Evolutionary conservation across 2,329 filamentous ascomycete species (phyloP).

Genomic region (Ceratocystis destructans): DNA sequence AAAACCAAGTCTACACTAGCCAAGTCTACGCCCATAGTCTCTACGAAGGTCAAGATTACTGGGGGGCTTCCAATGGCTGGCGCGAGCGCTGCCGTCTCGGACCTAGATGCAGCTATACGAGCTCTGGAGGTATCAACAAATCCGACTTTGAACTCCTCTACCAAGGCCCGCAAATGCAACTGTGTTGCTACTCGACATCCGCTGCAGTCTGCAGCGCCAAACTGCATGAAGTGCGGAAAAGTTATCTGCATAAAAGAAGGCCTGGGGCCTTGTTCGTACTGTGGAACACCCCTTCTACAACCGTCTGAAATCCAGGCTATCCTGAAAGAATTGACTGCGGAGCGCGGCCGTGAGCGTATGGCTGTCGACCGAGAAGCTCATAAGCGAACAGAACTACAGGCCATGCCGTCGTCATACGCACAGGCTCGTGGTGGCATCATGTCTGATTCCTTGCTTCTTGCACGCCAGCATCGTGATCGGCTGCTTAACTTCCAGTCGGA

Average conservation of each 20-base stretch:
- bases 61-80: constrained; percentile 75
- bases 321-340: constrained; percentile 68
- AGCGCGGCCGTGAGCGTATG: constrained; percentile 79
- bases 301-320: constrained; percentile 67
- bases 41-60: constrained; percentile 56
- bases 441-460: constrained; percentile 42
- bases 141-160: constrained; percentile 46
- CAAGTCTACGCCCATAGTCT: constrained; percentile 32
- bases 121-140: constrained; percentile 86
- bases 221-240: constrained; percentile 85
- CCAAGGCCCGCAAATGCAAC: constrained; percentile 57
- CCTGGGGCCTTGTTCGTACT: constrained; percentile 86
- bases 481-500: constrained; percentile 72
- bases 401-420: constrained; percentile 46
- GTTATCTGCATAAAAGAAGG: constrained; percentile 92
- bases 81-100: constrained; percentile 56
- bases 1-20: constrained; percentile 31
- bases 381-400: constrained; percentile 50
- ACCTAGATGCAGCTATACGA: constrained; percentile 69
- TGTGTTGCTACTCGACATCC: constrained; percentile 83
- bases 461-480: constrained; percentile 66
- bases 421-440: constrained; percentile 29
- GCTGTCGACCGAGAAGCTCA: constrained; percentile 61
- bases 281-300: constrained; percentile 58
- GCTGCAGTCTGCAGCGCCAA: constrained; percentile 78